Percentiles rank a stretch among this genome's conserved stretches.
phyloP scores from a whole-genome alignment of 176 grass and related monocot species.

The Cenchrus purpureus region DNA sequence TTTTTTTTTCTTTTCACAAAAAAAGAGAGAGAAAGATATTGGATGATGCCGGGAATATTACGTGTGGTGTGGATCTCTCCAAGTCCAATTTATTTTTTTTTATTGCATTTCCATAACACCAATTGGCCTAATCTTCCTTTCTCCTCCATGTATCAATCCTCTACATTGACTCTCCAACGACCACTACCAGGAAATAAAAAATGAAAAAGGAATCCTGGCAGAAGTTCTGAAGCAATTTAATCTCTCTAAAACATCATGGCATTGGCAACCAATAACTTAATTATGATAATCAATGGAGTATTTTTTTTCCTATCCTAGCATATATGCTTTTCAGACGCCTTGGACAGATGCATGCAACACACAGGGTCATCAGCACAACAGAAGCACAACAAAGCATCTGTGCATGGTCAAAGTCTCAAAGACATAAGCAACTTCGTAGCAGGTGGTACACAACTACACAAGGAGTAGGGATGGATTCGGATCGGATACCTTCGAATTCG shows the following conservation, averaged over 20 bases:
- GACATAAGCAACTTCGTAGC: conserved; percentile 30
- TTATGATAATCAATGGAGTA: not conserved
- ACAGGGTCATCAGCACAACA: not conserved
- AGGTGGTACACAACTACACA: not conserved
- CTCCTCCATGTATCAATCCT: not conserved
- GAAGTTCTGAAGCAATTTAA: not conserved
- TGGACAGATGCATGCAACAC: conserved; percentile 6
- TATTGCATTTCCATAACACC: not conserved
- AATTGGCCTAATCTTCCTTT: not conserved
- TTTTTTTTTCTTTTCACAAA: too few relatives aligned
- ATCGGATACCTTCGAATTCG: too few relatives aligned
- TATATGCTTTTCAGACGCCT: conserved; percentile 12
- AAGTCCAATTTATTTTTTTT: too few relatives aligned
- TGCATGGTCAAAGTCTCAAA: conserved; percentile 2
- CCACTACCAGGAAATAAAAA: not conserved
- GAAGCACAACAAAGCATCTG: not conserved
- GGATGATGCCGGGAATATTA: conserved; percentile 3
- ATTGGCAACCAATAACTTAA: not conserved
- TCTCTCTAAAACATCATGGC: not conserved
- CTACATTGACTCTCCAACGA: conserved; percentile 26
- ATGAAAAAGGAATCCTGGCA: not conserved
- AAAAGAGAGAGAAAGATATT: not conserved
- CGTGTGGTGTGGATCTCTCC: not conserved
- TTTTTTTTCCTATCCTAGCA: not conserved
- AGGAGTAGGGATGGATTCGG: too few relatives aligned